Evolutionary conservation across 1,139 yeast genomes (phyloP).

Genomic region (Dujonia santamariae): DNA sequence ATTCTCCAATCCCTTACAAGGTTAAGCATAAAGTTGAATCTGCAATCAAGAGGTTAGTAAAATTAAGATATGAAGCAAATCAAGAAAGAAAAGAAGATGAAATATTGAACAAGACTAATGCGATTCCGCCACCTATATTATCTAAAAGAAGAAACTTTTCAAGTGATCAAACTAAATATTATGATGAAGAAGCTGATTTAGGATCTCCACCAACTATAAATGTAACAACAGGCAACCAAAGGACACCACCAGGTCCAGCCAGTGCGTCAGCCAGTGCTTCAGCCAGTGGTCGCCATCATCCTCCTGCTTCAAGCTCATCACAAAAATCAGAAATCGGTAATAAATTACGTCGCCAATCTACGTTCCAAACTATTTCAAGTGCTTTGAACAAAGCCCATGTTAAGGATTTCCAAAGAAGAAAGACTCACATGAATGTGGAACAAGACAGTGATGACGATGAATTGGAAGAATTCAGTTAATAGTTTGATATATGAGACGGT

Average conservation of each 20-base stretch:
- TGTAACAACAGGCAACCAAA: background rate
- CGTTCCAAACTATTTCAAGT: constrained; percentile 48
- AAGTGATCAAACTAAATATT: background rate
- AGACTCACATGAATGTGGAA: constrained; percentile 28
- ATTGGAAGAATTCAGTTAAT: constrained; percentile 12
- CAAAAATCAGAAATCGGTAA: background rate
- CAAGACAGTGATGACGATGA: constrained; percentile 42
- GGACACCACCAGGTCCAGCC: background rate
- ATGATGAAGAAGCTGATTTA: constrained; percentile 13
- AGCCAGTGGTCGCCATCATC: background rate
- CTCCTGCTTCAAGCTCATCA: background rate
- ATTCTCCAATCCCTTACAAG: constrained; percentile 79
- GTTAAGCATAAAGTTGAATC: constrained; percentile 34
- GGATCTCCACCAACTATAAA: constrained; percentile 5
- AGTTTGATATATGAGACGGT: no score
- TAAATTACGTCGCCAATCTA: constrained; percentile 26
- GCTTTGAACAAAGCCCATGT: constrained; percentile 78
- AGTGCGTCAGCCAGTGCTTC: background rate
- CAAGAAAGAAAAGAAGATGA: constrained; percentile 9
- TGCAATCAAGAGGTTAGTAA: constrained; percentile 41
- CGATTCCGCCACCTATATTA: constrained; percentile 4
- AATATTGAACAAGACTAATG: constrained; percentile 13
- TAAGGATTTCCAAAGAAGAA: constrained; percentile 79
- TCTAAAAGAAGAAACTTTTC: constrained; percentile 1
- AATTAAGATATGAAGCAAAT: constrained; percentile 24